These are phyloP conservation scores for Pichia exigua DNA, from an alignment of 805 yeast genomes.

Conservation along the genomic window DNA sequence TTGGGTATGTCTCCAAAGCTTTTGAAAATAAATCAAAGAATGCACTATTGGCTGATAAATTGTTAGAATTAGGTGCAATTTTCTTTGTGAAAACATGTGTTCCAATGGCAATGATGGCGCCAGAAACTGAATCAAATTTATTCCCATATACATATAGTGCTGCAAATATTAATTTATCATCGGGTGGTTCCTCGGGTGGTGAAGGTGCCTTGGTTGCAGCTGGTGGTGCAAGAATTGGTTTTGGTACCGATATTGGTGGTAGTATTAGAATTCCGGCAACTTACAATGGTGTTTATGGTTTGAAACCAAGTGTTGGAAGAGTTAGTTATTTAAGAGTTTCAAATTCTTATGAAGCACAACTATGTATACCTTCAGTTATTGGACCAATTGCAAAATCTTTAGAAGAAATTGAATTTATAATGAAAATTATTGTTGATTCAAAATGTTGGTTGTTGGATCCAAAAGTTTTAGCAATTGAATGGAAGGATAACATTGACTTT, in stretches of 20 bases:
- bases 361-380: constrained; percentile 45
- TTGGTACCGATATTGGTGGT: constrained; percentile 58
- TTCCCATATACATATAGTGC: constrained; percentile 47
- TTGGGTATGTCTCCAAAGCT: background rate
- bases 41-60: constrained; percentile 32
- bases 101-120: constrained; percentile 57
- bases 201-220: constrained; percentile 53
- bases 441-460: constrained; percentile 43
- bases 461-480: constrained; percentile 35
- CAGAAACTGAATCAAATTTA: constrained; percentile 43
- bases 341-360: constrained; percentile 42
- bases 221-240: constrained; percentile 50
- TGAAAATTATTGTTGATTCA: constrained; percentile 25
- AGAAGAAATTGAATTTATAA: constrained; percentile 43
- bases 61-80: constrained; percentile 43
- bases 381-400: constrained; percentile 48
- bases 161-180: constrained; percentile 40
- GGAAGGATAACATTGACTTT: constrained; percentile 28
- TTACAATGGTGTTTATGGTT: constrained; percentile 45
- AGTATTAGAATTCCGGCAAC: constrained; percentile 53
- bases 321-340: constrained; percentile 30
- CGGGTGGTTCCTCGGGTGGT: constrained; percentile 64
- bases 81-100: constrained; percentile 46
- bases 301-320: constrained; percentile 40
- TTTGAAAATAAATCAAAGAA: constrained; percentile 19